These are phyloP conservation scores for Pulveroboletus sp. DNA, from an alignment of 768 basidiomycete genomes.

Conservation along the genomic window DNA sequence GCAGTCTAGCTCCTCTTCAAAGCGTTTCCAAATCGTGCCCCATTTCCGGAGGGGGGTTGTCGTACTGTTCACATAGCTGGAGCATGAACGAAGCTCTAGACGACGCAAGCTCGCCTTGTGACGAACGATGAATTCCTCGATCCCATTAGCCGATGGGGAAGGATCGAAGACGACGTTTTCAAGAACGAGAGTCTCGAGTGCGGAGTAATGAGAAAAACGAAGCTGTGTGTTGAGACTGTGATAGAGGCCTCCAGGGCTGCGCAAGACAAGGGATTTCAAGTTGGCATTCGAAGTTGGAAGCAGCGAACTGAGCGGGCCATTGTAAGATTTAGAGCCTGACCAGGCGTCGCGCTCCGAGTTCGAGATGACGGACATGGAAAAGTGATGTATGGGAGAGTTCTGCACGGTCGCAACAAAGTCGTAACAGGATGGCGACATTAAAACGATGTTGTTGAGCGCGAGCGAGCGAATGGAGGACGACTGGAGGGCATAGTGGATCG, in stretches of 20 bases:
- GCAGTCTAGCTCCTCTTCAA: constrained; percentile 19
- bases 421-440: constrained; percentile 24
- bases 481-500: constrained; percentile 21
- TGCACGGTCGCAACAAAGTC: constrained; percentile 25
- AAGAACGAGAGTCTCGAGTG: constrained; percentile 24
- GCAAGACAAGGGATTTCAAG: constrained; percentile 21
- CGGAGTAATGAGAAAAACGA: constrained; percentile 18
- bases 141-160: constrained; percentile 14
- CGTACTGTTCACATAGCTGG: constrained; percentile 21
- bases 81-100: constrained; percentile 24
- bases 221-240: constrained; percentile 25
- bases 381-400: constrained; percentile 26
- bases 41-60: constrained; percentile 20
- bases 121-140: constrained; percentile 30
- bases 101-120: constrained; percentile 25
- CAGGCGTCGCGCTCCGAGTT: constrained; percentile 27
- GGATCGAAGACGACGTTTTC: constrained; percentile 30
- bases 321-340: constrained; percentile 30
- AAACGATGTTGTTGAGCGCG: constrained; percentile 22
- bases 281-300: constrained; percentile 19
- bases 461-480: constrained; percentile 21
- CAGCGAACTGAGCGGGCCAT: constrained; percentile 23
- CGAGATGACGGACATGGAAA: constrained; percentile 29
- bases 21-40: constrained; percentile 25
- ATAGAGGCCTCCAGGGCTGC: constrained; percentile 28